phyloP scores from a whole-genome alignment of 2,329 filamentous ascomycete species.

The Verticillium klebahnii region DNA sequence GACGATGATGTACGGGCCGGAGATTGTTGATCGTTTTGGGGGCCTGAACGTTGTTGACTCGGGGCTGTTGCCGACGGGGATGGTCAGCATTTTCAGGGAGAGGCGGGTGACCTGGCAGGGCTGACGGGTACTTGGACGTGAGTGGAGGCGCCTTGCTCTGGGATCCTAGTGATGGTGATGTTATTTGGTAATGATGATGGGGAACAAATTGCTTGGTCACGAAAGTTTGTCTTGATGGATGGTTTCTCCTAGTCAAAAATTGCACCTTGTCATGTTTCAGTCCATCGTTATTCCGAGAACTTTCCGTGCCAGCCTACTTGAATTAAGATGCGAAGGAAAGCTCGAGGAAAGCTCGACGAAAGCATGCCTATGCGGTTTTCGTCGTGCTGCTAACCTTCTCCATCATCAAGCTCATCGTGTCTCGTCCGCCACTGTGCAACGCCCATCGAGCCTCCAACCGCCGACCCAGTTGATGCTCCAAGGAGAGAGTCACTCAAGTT shows the following conservation, averaged over 20 bases:
- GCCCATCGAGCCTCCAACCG: neutral
- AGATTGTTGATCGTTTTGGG: slow-evolving; percentile 38
- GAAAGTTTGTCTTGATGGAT: too few relatives aligned
- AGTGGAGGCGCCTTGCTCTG: neutral
- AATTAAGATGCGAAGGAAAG: too few relatives aligned
- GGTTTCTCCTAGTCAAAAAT: too few relatives aligned
- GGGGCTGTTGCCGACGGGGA: slow-evolving; percentile 40
- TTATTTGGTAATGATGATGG: neutral
- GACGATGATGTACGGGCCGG: slow-evolving; percentile 36
- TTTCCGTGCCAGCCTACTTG: too few relatives aligned
- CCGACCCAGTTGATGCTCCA: neutral
- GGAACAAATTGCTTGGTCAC: too few relatives aligned
- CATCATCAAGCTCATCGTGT: too few relatives aligned
- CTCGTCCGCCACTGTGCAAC: too few relatives aligned
- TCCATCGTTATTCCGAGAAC: too few relatives aligned
- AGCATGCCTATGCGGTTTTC: too few relatives aligned
- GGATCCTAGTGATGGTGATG: neutral
- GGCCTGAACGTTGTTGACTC: slow-evolving; percentile 39
- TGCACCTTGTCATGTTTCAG: too few relatives aligned
- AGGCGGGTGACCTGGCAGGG: slow-evolving; percentile 37
- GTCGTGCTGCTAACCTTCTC: too few relatives aligned
- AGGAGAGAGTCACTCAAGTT: neutral
- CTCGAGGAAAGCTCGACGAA: too few relatives aligned
- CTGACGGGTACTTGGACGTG: slow-evolving; percentile 3
- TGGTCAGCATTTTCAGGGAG: slow-evolving; percentile 39